These are phyloP conservation scores for Pseudognaphalium luteoalbum DNA, from an alignment of 129 eudicot species.

Conservation along the genomic window DNA sequence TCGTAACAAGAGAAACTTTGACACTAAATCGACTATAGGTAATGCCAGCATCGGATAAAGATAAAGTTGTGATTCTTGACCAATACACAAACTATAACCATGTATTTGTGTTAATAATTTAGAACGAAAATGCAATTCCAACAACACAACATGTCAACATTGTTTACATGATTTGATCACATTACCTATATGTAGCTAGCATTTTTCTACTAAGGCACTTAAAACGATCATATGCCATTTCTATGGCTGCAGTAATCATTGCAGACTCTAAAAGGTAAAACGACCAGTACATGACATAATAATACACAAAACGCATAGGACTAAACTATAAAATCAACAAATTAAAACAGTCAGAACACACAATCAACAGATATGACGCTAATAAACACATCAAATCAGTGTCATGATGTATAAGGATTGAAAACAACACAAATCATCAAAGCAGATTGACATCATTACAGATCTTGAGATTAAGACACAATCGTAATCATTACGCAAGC, in stretches of 20 bases:
- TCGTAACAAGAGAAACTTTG: too few species aligned
- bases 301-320: neutral
- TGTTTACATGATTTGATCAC: too few species aligned
- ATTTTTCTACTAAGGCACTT: too few species aligned
- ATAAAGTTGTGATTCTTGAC: too few species aligned
- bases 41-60: too few species aligned
- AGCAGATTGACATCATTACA: neutral
- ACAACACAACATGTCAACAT: too few species aligned
- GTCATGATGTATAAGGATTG: neutral
- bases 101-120: too few species aligned
- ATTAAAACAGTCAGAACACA: neutral
- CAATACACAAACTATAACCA: too few species aligned
- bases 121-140: too few species aligned
- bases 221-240: neutral
- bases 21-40: too few species aligned
- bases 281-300: neutral
- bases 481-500: constrained; percentile 39
- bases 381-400: neutral
- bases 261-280: neutral
- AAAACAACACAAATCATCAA: neutral
- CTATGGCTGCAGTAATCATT: neutral
- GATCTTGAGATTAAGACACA: neutral
- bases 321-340: too few species aligned
- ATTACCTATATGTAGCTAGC: too few species aligned
- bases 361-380: neutral